Base-by-base conservation (phyloP, 2,329 filamentous ascomycete species). In the Fusarium nodosum region DNA sequence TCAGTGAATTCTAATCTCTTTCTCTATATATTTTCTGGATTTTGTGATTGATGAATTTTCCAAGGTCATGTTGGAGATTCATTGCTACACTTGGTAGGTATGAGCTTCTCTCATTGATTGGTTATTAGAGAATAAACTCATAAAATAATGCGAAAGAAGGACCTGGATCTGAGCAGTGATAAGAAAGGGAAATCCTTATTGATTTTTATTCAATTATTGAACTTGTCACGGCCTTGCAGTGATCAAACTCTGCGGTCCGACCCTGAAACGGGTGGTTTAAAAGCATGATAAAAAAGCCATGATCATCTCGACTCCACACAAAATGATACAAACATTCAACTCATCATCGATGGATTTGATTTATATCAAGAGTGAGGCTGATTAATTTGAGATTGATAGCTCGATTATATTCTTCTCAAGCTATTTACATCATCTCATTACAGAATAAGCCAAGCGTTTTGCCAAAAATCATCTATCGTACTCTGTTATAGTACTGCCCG, bases 401-500 rank as follows among this genome's bases (percentile, higher is more conserved):
- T 22, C 4, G 12, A 7, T 18, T 20, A 7, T 8, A 36, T 30
- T 48, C 7, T 22, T 20, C 3, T 24, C 24, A 38, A 31, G 13
- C 26, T 31, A 20, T 48, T 24, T 4, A 11, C 30, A 30, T 42
- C 11, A 26, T n/a, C 5, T 38, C 18, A 20, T 39, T 47, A 36
- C 7, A 34, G 11, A 15, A 16, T 12, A 33, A 11, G 4, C 20
- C 20, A 18, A 5, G 15, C 28, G 4, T 5, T 8, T 7, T 9
- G 6, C 18, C 7, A 30, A n/a, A 20, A 18, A 39, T 45, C 20
- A 52, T 34, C 11, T 31, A 66, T 51, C 72, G 72, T 3, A 76
- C 66, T 31, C 71, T 68, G 31, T 77, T 75, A 57, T 81, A 82
- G 67, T 88, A 90, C 4, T 78, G 74, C 63, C 81, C 74, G 55